These are phyloP conservation scores for Glaciozyma antarctica DNA, from an alignment of 768 basidiomycete species.

Conservation along the genomic window DNA sequence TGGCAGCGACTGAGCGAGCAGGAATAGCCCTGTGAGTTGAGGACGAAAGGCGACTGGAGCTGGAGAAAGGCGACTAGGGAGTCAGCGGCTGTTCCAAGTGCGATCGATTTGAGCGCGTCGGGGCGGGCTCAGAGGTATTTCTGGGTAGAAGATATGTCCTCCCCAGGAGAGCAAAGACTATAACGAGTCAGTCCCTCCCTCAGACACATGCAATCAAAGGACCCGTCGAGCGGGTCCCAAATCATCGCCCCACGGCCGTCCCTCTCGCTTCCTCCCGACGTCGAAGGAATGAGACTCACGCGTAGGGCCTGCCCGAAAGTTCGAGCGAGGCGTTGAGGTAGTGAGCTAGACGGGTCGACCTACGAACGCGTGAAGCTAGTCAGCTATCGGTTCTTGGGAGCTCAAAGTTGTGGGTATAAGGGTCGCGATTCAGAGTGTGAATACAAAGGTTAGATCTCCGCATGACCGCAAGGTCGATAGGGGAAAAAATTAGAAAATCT, in stretches of 20 bases:
- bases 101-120: neutral
- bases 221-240: neutral
- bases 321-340: neutral
- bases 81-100: no score
- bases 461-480: neutral
- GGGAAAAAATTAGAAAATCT: neutral
- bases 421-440: neutral
- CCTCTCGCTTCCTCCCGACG: neutral
- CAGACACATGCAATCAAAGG: slow-evolving; percentile 4
- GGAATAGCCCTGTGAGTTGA: no score
- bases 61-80: no score
- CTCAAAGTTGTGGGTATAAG: neutral
- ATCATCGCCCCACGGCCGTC: neutral
- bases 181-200: neutral
- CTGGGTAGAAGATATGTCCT: neutral
- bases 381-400: neutral
- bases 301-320: neutral
- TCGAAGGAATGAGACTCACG: neutral
- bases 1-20: no score
- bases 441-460: neutral
- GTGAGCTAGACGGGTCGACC: neutral
- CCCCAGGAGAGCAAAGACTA: neutral
- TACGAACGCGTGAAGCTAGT: neutral
- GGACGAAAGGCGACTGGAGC: no score
- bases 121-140: neutral